Base-by-base conservation (phyloP, 169 alveolate species). In the Blepharisma undulans region DNA sequence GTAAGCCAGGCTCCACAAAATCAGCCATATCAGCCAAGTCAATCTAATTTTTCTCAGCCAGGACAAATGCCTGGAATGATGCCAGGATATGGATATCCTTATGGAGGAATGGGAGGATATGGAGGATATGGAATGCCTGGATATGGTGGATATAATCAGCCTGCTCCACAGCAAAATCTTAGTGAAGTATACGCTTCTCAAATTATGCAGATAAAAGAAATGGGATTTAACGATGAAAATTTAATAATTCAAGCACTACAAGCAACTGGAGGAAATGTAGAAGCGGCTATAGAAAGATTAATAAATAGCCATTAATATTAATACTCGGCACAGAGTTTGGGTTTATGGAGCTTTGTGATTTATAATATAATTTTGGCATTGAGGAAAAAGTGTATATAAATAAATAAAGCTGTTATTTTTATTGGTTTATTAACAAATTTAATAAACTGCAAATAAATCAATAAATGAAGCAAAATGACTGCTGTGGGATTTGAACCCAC, bases 401-500 rank as follows among this genome's bases (percentile, higher is more conserved):
- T 48, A 10, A 10, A 48, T 2, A 48, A 48, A 48, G 2, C 66
- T 48, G 12, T n/a, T n/a, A n/a, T n/a, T n/a, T n/a, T n/a, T n/a
- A n/a, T n/a, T n/a, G n/a, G n/a, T n/a, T n/a, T n/a, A n/a, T n/a
- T n/a, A n/a, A n/a, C n/a, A n/a, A n/a, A n/a, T n/a, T n/a, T n/a
- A n/a, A n/a, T n/a, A 48, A 1, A 10, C 66, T 0, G 7, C 14
- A 48, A 48, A 48, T 1, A 72, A 72, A 72, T 72, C 19, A 0
- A 32, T 6, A 30, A 84, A 60, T n/a, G 12, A 86, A 33, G 21
- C 88, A 86, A 87, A 21, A 74, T 98, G 99, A 98, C 99, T 96
- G 98, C 98, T 95, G 99, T 98, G 99, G 99, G 99, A 99, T 99
- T 99, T 99, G 99, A 99, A 99, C 99, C 99, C 99, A 98, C 99